A percentile compares a stretch with the other conserved stretches of the same genome.
These are phyloP conservation scores for Amauroascus niger DNA, from an alignment of 2,329 filamentous ascomycete species.

Conservation along the genomic window DNA sequence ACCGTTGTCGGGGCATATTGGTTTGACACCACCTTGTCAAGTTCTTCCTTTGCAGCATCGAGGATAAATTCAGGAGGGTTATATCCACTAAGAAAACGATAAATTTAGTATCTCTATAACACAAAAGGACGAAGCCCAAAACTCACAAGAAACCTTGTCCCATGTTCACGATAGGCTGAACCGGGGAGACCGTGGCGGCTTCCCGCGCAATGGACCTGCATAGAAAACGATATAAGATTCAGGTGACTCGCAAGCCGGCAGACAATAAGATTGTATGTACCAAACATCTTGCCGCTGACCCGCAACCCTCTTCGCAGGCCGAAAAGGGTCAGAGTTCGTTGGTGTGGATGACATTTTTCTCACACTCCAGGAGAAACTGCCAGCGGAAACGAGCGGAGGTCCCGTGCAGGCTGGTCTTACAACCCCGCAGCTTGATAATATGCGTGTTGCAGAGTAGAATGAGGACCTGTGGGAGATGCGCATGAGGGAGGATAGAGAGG, in stretches of 20 bases:
- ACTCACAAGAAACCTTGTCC: conserved; percentile 52
- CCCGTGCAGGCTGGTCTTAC: not conserved
- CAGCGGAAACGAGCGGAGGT: not conserved
- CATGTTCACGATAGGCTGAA: conserved; percentile 60
- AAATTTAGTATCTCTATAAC: not conserved
- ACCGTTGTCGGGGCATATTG: conserved; percentile 93
- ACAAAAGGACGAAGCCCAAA: not conserved
- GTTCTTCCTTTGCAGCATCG: conserved; percentile 78
- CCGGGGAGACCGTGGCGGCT: conserved; percentile 52
- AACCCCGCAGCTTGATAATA: not conserved
- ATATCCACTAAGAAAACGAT: conserved; percentile 53
- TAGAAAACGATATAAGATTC: not conserved
- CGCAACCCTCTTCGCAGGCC: conserved; percentile 41
- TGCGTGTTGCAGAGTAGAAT: not conserved
- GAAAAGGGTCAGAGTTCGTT: conserved; percentile 34
- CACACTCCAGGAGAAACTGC: not conserved
- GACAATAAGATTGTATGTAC: conserved; percentile 21
- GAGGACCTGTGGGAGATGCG: not conserved
- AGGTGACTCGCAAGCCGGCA: not conserved
- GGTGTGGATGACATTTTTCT: conserved; percentile 35
- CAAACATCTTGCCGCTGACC: conserved; percentile 45
- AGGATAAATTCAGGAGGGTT: conserved; percentile 88
- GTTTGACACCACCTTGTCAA: conserved; percentile 91
- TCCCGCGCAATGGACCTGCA: conserved; percentile 57
- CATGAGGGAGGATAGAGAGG: not conserved